A percentile compares a stretch with the other conserved stretches of the same genome.
Evolutionary conservation across 2,329 filamentous ascomycete species (phyloP).

Genomic region (Coniochaeta sp.): DNA sequence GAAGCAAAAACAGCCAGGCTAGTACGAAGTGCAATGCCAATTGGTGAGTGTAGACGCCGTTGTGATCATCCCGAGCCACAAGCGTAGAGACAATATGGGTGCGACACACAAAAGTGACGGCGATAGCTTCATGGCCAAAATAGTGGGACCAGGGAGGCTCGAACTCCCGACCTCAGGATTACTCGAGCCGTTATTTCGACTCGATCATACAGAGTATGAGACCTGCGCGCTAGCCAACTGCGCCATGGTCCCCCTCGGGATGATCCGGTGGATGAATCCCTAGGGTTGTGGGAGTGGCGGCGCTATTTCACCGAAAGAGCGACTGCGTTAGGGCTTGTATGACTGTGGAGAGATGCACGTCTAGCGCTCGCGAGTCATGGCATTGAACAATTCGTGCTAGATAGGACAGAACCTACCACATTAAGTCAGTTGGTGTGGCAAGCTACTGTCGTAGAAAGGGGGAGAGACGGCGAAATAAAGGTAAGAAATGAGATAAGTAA

Average conservation of each 20-base stretch:
- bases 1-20: too few relatives aligned
- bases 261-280: neutral
- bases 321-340: neutral
- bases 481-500: too few relatives aligned
- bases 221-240: constrained; percentile 3
- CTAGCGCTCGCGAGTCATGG: neutral
- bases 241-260: neutral
- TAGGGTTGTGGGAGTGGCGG: neutral
- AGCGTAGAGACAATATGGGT: too few relatives aligned
- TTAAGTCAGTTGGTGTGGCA: neutral
- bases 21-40: too few relatives aligned
- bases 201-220: constrained; percentile 3
- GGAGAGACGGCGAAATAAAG: too few relatives aligned
- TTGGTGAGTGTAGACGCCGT: too few relatives aligned
- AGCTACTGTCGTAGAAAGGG: neutral
- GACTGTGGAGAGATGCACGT: neutral
- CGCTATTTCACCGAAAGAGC: neutral
- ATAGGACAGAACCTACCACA: neutral
- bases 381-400: neutral
- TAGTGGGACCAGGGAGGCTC: constrained; percentile 1
- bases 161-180: constrained; percentile 3
- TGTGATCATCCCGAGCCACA: too few relatives aligned
- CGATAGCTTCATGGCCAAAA: neutral
- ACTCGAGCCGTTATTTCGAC: neutral
- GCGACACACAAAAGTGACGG: too few relatives aligned